Percentiles rank a stretch among this genome's conserved stretches.
Conservation (phyloP, 208 protist genomes). For the Acanthamoeba quina region DNA sequence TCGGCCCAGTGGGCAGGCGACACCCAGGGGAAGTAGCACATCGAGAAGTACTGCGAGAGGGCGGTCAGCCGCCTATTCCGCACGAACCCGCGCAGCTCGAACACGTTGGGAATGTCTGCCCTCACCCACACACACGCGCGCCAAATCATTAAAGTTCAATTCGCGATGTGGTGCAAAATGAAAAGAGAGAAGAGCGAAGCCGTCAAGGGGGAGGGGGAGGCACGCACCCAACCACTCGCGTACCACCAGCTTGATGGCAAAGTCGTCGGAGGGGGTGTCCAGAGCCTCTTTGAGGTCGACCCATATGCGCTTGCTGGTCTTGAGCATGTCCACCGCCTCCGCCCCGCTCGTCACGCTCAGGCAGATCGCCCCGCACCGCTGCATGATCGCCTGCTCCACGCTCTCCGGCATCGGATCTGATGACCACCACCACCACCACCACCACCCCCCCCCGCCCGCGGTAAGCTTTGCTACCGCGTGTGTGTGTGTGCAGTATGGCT, state of each 20-base stretch:
- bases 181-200: neutral
- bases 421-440: too few relatives aligned
- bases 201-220: neutral
- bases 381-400: conserved; percentile 32
- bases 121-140: neutral
- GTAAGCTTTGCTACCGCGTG: too few relatives aligned
- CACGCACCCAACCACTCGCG: conserved; percentile 21
- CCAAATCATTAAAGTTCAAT: neutral
- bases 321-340: conserved; percentile 36
- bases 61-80: neutral
- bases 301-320: conserved; percentile 40
- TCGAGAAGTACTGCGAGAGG: conserved; percentile 52
- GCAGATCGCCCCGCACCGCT: conserved; percentile 31
- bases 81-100: conserved; percentile 57
- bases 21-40: conserved; percentile 57
- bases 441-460: too few relatives aligned
- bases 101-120: conserved; percentile 37
- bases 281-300: conserved; percentile 57
- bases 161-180: neutral
- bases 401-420: conserved; percentile 24
- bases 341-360: conserved; percentile 40
- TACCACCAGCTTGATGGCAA: conserved; percentile 32
- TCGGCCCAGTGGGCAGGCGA: neutral
- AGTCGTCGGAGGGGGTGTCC: conserved; percentile 7
- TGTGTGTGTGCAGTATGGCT: too few relatives aligned